These are phyloP conservation scores for Thraustochytrium sp. DNA, from an alignment of 352 stramenopile genomes.

Conservation along the genomic window DNA sequence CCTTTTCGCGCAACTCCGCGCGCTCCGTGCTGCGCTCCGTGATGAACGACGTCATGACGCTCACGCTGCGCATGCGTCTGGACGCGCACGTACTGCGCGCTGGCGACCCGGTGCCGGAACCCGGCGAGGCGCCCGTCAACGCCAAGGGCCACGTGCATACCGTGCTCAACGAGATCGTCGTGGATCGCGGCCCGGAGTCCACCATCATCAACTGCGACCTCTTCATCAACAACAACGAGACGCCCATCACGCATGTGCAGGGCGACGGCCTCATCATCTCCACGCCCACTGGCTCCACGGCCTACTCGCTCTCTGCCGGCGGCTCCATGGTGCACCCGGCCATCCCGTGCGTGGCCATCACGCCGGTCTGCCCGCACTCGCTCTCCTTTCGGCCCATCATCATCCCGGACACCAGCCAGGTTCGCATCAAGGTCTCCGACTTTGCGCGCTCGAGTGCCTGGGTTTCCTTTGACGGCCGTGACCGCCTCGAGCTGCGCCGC, in stretches of 20 bases:
- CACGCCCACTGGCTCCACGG: constrained; percentile 93
- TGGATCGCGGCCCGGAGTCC: constrained; percentile 80
- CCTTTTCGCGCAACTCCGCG: constrained; percentile 67
- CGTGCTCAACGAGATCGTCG: constrained; percentile 96
- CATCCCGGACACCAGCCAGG: constrained; percentile 77
- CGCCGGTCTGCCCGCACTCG: constrained; percentile 96
- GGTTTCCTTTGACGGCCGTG: constrained; percentile 83
- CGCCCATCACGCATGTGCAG: constrained; percentile 80
- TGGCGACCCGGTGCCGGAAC: no score
- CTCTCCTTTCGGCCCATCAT: constrained; percentile 83
- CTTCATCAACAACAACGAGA: constrained; percentile 89
- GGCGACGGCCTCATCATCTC: constrained; percentile 97
- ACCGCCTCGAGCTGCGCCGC: constrained; percentile 71
- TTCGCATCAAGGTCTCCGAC: constrained; percentile 78
- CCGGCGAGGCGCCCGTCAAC: no score
- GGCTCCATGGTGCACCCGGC: constrained; percentile 94
- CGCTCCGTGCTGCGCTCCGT: constrained; percentile 11
- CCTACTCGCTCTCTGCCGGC: constrained; percentile 93
- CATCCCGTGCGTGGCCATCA: constrained; percentile 94
- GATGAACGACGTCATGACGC: constrained; percentile 36
- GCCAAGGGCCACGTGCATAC: background rate
- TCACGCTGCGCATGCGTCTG: constrained; percentile 48
- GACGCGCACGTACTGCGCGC: constrained; percentile 40
- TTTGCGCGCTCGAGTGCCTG: constrained; percentile 58
- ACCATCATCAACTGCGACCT: constrained; percentile 91